Base-by-base conservation (phyloP, 2,329 filamentous ascomycete genomes). In the Claviceps quebecensis region DNA sequence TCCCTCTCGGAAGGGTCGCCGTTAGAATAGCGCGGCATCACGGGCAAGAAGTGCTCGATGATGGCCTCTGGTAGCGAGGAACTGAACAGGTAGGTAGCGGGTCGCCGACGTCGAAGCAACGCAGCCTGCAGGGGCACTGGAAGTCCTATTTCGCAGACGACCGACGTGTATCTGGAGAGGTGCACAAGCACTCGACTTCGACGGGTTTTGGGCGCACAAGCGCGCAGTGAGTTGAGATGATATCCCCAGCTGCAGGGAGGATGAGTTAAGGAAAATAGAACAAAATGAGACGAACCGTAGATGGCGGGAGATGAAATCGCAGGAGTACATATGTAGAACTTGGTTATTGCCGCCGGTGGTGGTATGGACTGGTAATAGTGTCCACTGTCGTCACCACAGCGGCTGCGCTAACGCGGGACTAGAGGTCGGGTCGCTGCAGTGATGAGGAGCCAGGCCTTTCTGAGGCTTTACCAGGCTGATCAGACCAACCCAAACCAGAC, bases 1-100 rank as follows among this genome's bases (percentile, higher is more conserved):
- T 67, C 63, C 57, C 64, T 64, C 60, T 69, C 66, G 54, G 63
- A 63, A 36, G 60, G 60, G 53, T 66, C 63, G 47, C 60, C 56
- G 19, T 54, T 55, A 22, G 53, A 47, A 59, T 66, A 63, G 52
- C 61, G 60, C 57, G 63, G 59, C 66, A 69, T 69, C 22, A 45
- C n/a, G 45, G 46, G 36, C 34, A 19, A 45, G 22, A 34, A 34
- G 22, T 50, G 29, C 22, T 37, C 43, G 22, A 39, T 51, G 46
- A 7, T 29, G 5, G 43, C 13, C 39, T 9, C 26, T 29, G 39
- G 19, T 43, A 43, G 40, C 11, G 26, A 8, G n/a, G 26, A 14
- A n/a, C 19, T n/a, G 29, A 16, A 44, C 14, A 19, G 19, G 19
- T 7, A 26, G 23, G 23, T 17, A 26, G 39, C 29, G 39, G n/a